Conservation (phyloP, 2,329 filamentous ascomycete species). For the Trichoderma harzianum region DNA sequence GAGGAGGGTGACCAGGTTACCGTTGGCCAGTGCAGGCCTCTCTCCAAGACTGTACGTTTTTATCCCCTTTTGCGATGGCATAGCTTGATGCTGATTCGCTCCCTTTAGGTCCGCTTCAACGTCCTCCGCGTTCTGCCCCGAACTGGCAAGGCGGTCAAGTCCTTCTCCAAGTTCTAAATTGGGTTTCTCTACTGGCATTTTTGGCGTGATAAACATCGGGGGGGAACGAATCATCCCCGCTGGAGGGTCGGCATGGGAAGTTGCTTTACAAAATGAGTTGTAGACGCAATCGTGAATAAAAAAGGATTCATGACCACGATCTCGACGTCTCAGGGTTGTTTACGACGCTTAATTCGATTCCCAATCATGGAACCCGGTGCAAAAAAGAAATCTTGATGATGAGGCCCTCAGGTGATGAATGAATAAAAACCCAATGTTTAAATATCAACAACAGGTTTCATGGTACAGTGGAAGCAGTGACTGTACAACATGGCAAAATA, state of each 20-base stretch:
- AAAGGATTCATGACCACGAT: conserved; percentile 41
- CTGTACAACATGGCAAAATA: not conserved
- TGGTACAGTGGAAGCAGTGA: not conserved
- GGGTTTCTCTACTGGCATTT: conserved; percentile 50
- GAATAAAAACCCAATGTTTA: conserved; percentile 9
- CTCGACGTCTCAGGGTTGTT: conserved; percentile 18
- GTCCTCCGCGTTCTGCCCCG: conserved; percentile 96
- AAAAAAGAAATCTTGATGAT: conserved; percentile 7
- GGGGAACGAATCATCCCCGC: conserved; percentile 35
- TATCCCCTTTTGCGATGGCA: not conserved
- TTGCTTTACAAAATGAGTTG: conserved; percentile 41
- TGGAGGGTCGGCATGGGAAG: conserved; percentile 42
- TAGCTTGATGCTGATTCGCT: conserved; percentile 25
- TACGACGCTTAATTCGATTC: conserved; percentile 19
- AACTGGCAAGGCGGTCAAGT: conserved; percentile 96
- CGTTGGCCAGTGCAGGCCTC: conserved; percentile 97
- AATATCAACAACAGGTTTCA: not conserved
- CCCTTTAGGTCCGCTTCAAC: conserved; percentile 89
- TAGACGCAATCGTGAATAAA: conserved; percentile 45
- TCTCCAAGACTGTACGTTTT: conserved; percentile 95
- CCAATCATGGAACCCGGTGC: conserved; percentile 14
- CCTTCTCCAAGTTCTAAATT: conserved; percentile 96
- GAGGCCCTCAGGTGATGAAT: conserved; percentile 13
- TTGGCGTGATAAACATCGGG: conserved; percentile 51
- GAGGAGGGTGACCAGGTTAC: conserved; percentile 99